These are phyloP conservation scores for Cicer cuneatum DNA, from an alignment of 306 rosid genomes.

Conservation along the genomic window DNA sequence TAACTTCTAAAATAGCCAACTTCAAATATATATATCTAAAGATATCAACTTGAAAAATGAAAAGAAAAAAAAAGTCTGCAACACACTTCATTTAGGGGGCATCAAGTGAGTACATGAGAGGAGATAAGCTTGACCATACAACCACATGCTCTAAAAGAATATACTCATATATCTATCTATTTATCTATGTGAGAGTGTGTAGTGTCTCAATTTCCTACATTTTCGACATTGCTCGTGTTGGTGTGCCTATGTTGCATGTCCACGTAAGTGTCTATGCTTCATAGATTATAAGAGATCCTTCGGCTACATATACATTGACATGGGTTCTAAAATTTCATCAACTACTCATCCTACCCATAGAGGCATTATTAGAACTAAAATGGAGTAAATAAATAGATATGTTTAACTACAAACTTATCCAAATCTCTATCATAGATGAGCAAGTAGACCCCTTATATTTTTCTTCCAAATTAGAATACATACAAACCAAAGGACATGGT, in stretches of 20 bases:
- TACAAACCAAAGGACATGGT: neutral
- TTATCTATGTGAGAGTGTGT: neutral
- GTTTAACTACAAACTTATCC: neutral
- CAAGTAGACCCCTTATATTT: slow-evolving; percentile 21
- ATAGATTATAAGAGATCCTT: neutral
- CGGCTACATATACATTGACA: neutral
- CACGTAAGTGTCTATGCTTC: neutral
- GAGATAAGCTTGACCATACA: slow-evolving; percentile 8
- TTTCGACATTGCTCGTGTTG: neutral
- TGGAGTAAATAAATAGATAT: neutral
- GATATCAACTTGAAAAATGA: neutral
- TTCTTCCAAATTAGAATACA: neutral
- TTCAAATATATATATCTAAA: neutral
- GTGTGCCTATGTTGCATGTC: neutral
- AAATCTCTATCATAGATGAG: slow-evolving; percentile 3
- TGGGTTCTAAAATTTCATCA: neutral
- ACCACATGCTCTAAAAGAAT: neutral
- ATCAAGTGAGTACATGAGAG: neutral
- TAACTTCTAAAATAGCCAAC: neutral
- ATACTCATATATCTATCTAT: neutral
- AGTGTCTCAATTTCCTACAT: neutral
- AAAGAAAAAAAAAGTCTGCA: neutral
- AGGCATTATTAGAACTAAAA: neutral
- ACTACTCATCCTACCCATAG: neutral
- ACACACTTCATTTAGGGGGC: neutral